Percentiles rank a stretch among this genome's conserved stretches.
Evolutionary conservation across 352 stramenopile species (phyloP).

Genomic region (Phytophthora pinifolia): DNA sequence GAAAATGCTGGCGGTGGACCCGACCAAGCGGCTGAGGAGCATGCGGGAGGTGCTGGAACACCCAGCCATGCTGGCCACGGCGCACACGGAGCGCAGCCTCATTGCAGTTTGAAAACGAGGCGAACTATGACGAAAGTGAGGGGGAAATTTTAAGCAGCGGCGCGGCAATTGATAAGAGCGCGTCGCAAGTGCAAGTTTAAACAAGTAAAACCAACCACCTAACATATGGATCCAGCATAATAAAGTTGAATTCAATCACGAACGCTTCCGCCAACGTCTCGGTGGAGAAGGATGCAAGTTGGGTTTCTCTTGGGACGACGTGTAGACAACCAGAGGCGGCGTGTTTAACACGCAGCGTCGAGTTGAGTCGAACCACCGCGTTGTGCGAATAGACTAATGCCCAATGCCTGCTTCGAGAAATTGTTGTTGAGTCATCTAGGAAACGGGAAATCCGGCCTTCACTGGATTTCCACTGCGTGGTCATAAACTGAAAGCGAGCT

Average conservation of each 20-base stretch:
- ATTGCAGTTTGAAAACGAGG: slow-evolving; percentile 25
- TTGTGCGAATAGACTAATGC: slow-evolving; percentile 2
- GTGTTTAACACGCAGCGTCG: slow-evolving; percentile 14
- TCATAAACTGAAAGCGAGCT: no score
- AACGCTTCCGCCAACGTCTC: no score
- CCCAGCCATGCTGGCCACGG: slow-evolving; percentile 41
- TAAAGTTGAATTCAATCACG: slow-evolving; percentile 24
- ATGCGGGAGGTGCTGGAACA: slow-evolving; percentile 43
- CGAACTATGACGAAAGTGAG: neutral
- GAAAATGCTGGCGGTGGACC: slow-evolving; percentile 43
- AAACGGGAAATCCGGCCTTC: no score
- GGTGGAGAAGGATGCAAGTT: neutral
- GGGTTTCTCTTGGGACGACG: neutral
- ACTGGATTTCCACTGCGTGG: no score
- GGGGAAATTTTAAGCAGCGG: slow-evolving; percentile 9
- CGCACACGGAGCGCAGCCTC: slow-evolving; percentile 28
- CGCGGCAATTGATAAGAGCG: slow-evolving; percentile 27
- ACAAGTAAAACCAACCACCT: slow-evolving; percentile 23
- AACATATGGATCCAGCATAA: slow-evolving; percentile 23
- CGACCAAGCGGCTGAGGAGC: slow-evolving; percentile 26
- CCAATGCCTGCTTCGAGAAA: slow-evolving; percentile 17
- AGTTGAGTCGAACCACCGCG: slow-evolving; percentile 12
- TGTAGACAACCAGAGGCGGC: slow-evolving; percentile 11
- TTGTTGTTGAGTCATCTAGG: no score
- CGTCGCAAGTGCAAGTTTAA: slow-evolving; percentile 18